Percentiles rank a stretch among this genome's conserved stretches.
Evolutionary conservation across 2,329 filamentous ascomycete genomes (phyloP).

Genomic region (Aspergillus sp.): DNA sequence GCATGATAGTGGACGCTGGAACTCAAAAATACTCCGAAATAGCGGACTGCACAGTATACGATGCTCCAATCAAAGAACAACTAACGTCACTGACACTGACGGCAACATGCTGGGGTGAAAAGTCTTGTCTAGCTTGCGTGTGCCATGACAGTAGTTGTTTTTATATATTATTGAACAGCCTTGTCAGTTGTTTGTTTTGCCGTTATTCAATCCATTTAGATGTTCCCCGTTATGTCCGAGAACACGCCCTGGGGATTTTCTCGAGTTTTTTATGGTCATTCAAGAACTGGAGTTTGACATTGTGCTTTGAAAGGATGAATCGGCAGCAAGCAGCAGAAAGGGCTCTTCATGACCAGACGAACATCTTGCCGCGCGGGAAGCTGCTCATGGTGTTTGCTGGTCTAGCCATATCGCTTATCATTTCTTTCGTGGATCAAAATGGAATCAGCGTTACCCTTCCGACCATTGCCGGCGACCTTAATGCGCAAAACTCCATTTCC

Average conservation of each 20-base stretch:
- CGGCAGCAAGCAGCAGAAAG: slow-evolving; percentile 36
- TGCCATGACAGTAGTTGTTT: background rate
- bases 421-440: slow-evolving; percentile 52
- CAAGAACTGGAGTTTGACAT: background rate
- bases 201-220: background rate
- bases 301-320: slow-evolving; percentile 15
- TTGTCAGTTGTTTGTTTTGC: background rate
- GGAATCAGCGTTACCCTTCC: slow-evolving; percentile 48
- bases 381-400: slow-evolving; percentile 42
- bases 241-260: background rate
- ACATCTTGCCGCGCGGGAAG: slow-evolving; percentile 47
- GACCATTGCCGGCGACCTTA: slow-evolving; percentile 43
- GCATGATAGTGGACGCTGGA: background rate
- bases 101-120: background rate
- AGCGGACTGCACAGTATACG: no score
- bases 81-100: background rate
- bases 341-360: slow-evolving; percentile 48
- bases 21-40: no score
- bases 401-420: slow-evolving; percentile 46
- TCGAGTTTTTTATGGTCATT: background rate
- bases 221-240: background rate
- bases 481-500: slow-evolving; percentile 47
- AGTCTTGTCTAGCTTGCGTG: background rate
- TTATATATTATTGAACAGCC: background rate
- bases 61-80: background rate